These are phyloP conservation scores for Botrytis hyacinthi DNA, from an alignment of 2,329 filamentous ascomycete genomes.

Conservation along the genomic window DNA sequence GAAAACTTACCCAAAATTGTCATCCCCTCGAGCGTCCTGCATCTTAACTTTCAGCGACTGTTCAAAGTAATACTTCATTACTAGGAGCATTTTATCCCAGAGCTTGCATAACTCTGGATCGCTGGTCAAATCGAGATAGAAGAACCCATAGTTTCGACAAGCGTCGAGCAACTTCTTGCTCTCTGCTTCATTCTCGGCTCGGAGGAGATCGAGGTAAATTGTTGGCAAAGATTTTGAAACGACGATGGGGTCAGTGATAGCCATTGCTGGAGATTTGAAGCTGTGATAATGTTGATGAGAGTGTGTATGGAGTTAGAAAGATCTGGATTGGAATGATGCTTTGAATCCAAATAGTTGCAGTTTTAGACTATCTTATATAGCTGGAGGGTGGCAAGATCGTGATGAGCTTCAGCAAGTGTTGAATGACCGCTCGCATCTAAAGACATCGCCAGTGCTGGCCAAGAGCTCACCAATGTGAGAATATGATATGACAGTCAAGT, in stretches of 20 bases:
- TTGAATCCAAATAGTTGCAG: neutral
- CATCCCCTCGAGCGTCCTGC: neutral
- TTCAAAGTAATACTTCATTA: neutral
- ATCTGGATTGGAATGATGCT: neutral
- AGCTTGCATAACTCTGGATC: neutral
- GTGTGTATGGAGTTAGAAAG: neutral
- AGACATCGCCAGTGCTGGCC: neutral
- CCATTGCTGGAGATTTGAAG: neutral
- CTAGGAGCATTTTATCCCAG: neutral
- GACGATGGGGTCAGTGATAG: neutral
- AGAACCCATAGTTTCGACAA: neutral
- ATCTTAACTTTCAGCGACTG: neutral
- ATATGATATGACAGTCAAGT: neutral
- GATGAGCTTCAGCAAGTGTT: neutral
- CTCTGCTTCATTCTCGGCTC: neutral
- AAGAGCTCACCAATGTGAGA: neutral
- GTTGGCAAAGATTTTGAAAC: neutral
- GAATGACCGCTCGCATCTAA: neutral
- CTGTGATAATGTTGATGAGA: neutral
- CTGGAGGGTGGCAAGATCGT: neutral
- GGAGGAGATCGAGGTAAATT: neutral
- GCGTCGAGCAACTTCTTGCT: neutral
- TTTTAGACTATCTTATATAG: neutral
- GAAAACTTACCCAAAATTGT: neutral
- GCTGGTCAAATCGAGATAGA: neutral